phyloP scores from a whole-genome alignment of 495 filamentous ascomycete genomes.

The Penicillium roqueforti region DNA sequence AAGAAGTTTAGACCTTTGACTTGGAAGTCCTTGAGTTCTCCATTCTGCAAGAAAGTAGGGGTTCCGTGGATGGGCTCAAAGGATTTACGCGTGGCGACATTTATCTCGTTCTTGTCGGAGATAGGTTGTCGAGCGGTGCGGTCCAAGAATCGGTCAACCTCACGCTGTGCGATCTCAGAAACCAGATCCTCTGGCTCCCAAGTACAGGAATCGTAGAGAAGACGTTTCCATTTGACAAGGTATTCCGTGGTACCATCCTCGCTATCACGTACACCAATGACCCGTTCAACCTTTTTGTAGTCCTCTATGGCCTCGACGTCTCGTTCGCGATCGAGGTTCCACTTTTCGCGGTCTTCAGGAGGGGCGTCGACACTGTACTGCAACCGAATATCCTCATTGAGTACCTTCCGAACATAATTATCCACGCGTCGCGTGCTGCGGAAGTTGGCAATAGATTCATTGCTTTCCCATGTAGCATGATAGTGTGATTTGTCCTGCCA shows the following conservation, averaged over 20 bases:
- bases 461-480: slow-evolving; percentile 90
- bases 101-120: slow-evolving; percentile 72
- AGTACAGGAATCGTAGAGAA: slow-evolving; percentile 87
- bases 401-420: slow-evolving; percentile 84
- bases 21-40: slow-evolving; percentile 89
- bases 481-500: slow-evolving; percentile 95
- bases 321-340: slow-evolving; percentile 81
- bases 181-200: slow-evolving; percentile 82
- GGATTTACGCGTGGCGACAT: slow-evolving; percentile 62
- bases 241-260: slow-evolving; percentile 73
- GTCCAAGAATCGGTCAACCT: slow-evolving; percentile 87
- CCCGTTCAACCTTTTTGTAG: slow-evolving; percentile 84
- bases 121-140: slow-evolving; percentile 68
- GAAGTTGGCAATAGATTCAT: slow-evolving; percentile 60
- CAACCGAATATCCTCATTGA: slow-evolving; percentile 68
- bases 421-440: slow-evolving; percentile 82
- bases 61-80: slow-evolving; percentile 73
- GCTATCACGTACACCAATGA: slow-evolving; percentile 74
- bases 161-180: slow-evolving; percentile 69
- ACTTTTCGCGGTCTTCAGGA: slow-evolving; percentile 86
- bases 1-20: slow-evolving; percentile 91
- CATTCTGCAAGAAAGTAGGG: slow-evolving; percentile 78
- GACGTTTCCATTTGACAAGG: slow-evolving; percentile 83
- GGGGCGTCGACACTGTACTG: slow-evolving; percentile 64
- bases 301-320: slow-evolving; percentile 78